These are phyloP conservation scores for Acacia melanoxylon DNA, from an alignment of 306 rosid genomes.

Conservation along the genomic window DNA sequence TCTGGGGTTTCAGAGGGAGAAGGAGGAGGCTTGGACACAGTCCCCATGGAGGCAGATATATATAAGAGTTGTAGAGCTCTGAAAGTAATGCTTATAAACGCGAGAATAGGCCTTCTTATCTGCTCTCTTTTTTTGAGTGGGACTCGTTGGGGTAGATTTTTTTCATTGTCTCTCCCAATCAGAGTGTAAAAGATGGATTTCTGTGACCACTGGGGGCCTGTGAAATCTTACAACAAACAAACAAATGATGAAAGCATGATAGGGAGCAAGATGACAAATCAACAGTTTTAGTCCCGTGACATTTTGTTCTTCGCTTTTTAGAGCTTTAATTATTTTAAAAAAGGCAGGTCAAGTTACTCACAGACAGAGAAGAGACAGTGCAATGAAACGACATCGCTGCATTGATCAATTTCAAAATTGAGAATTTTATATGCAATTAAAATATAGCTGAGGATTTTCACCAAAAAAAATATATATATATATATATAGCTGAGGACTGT, in stretches of 20 bases:
- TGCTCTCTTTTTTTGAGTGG: conserved; percentile 17
- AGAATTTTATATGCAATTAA: not conserved
- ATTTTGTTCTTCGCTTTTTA: conserved; percentile 35
- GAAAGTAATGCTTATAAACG: not conserved
- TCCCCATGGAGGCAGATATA: conserved; percentile 40
- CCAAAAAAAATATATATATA: too few species aligned
- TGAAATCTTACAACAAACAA: conserved; percentile 30
- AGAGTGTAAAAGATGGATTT: conserved; percentile 8
- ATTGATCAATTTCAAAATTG: not conserved
- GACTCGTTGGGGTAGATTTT: conserved; percentile 20
- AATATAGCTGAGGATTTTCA: not conserved
- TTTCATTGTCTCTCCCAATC: conserved; percentile 19
- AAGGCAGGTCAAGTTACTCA: conserved; percentile 23
- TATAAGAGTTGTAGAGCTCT: not conserved
- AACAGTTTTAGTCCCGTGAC: conserved; percentile 68
- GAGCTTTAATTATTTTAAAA: conserved; percentile 7
- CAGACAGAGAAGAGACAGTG: not conserved
- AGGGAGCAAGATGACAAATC: conserved; percentile 52
- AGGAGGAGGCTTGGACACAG: conserved; percentile 40
- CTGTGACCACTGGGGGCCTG: conserved; percentile 25
- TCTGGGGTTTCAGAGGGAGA: conserved; percentile 44
- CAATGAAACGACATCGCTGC: conserved; percentile 2
- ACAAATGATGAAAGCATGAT: conserved; percentile 17
- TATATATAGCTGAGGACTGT: not conserved
- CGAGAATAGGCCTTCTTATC: conserved; percentile 25